phyloP scores from a whole-genome alignment of 169 alveolate genomes.

The Amoebophrya sp. region DNA sequence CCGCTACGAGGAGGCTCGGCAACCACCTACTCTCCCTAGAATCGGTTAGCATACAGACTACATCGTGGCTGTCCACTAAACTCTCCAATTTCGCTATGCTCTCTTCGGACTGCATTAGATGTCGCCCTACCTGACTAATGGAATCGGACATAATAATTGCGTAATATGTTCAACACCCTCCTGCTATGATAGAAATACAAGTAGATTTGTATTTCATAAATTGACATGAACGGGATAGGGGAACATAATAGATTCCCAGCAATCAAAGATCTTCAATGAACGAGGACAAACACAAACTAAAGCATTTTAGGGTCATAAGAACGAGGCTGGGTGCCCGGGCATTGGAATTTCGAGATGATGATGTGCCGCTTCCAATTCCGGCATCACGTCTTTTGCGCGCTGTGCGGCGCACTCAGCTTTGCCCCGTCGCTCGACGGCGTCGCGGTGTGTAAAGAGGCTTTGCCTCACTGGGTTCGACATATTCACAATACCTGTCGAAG shows the following conservation, averaged over 20 bases:
- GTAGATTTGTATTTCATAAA: background rate
- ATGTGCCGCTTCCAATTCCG: conserved; percentile 67
- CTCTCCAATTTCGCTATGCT: conserved; percentile 36
- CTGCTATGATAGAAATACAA: background rate
- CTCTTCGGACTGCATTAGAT: background rate
- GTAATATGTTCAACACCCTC: background rate
- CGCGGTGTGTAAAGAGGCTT: conserved; percentile 78
- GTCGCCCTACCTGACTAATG: background rate
- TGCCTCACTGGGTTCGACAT: conserved; percentile 87
- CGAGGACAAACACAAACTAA: conserved; percentile 51
- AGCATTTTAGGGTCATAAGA: conserved; percentile 28
- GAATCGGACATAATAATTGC: background rate
- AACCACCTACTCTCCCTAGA: conserved; percentile 90
- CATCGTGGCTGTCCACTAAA: conserved; percentile 60
- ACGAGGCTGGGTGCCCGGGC: conserved; percentile 78
- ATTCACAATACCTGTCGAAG: conserved; percentile 57
- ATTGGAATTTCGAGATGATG: conserved; percentile 72
- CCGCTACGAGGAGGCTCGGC: conserved; percentile 73
- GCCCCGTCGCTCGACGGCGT: conserved; percentile 64
- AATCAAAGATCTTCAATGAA: background rate
- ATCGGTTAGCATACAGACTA: conserved; percentile 78
- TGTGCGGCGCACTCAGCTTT: conserved; percentile 79
- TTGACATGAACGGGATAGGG: background rate
- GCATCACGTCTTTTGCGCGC: conserved; percentile 68
- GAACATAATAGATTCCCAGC: background rate